Evolutionary conservation across 1,284 basidiomycete species (phyloP).

Genomic region (Exobasidium cylindrosporum): DNA sequence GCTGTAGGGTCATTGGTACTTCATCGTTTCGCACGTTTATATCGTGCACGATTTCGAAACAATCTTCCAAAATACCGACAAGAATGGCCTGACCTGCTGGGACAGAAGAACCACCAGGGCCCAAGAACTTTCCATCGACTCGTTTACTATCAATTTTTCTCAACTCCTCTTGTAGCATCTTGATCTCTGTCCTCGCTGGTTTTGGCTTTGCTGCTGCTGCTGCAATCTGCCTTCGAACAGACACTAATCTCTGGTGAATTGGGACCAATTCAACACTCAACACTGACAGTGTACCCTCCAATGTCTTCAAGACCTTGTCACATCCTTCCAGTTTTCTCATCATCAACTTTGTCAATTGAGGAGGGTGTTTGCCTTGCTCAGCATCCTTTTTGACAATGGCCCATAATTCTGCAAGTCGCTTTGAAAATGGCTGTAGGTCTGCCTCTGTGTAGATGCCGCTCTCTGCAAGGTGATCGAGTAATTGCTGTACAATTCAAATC

Average conservation of each 20-base stretch:
- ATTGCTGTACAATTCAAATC: constrained; percentile 25
- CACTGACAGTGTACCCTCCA: constrained; percentile 50
- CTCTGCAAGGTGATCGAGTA: constrained; percentile 53
- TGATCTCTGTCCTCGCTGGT: constrained; percentile 79
- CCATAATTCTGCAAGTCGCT: constrained; percentile 45
- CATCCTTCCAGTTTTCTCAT: constrained; percentile 87
- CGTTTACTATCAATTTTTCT: constrained; percentile 83
- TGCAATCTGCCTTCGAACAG: constrained; percentile 81
- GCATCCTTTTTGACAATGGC: constrained; percentile 50
- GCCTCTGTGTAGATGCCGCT: constrained; percentile 53
- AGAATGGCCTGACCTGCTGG: constrained; percentile 74
- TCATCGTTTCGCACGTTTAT: constrained; percentile 91
- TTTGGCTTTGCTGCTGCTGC: constrained; percentile 82
- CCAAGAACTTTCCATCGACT: constrained; percentile 92
- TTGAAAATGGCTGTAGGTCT: constrained; percentile 49
- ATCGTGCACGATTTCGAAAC: constrained; percentile 94
- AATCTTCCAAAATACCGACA: constrained; percentile 83
- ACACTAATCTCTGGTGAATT: constrained; percentile 70
- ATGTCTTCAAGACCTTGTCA: constrained; percentile 56
- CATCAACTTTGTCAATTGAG: constrained; percentile 82
- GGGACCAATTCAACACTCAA: constrained; percentile 54
- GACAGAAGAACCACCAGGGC: constrained; percentile 79
- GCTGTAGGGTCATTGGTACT: constrained; percentile 79
- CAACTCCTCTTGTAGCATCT: constrained; percentile 85
- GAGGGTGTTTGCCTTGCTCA: constrained; percentile 75